A percentile compares a stretch with the other conserved stretches of the same genome.
Evolutionary conservation across 257 asterid species (phyloP).

Genomic region (Nyctanthes arbortristis): DNA sequence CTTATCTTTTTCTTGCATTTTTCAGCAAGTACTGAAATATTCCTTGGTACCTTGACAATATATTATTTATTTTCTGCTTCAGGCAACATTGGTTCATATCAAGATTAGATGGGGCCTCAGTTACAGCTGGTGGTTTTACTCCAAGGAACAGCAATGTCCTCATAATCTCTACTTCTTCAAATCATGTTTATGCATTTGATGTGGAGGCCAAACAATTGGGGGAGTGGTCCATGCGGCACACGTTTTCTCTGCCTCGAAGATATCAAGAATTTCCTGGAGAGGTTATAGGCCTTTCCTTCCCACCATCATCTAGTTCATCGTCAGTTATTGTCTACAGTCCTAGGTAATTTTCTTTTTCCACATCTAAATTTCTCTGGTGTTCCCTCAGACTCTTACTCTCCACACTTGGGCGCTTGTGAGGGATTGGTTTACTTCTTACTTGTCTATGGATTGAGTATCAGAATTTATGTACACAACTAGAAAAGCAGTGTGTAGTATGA

Average conservation of each 20-base stretch:
- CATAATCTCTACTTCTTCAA: slow-evolving; percentile 79
- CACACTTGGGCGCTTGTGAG: neutral
- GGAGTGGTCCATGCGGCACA: slow-evolving; percentile 81
- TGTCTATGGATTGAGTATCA: neutral
- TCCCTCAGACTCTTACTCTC: neutral
- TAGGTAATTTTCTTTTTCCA: slow-evolving; percentile 48
- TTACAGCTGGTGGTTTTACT: slow-evolving; percentile 90
- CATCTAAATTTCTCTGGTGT: neutral
- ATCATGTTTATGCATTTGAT: slow-evolving; percentile 88
- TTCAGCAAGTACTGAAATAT: neutral
- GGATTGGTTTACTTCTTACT: neutral
- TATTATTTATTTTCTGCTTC: slow-evolving; percentile 1
- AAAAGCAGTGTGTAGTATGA: neutral
- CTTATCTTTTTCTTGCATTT: no score
- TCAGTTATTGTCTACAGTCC: slow-evolving; percentile 86
- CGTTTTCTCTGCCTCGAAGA: slow-evolving; percentile 79
- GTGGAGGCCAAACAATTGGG: slow-evolving; percentile 95
- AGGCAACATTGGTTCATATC: slow-evolving; percentile 99
- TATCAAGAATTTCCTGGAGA: slow-evolving; percentile 99
- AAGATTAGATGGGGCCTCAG: slow-evolving; percentile 92
- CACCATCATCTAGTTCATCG: slow-evolving; percentile 69
- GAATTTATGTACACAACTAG: neutral
- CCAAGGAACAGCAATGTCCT: slow-evolving; percentile 76
- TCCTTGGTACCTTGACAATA: neutral
- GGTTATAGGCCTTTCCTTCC: slow-evolving; percentile 92